Conservation (phyloP, 306 rosid species). For the Phaseolus lunatus region DNA sequence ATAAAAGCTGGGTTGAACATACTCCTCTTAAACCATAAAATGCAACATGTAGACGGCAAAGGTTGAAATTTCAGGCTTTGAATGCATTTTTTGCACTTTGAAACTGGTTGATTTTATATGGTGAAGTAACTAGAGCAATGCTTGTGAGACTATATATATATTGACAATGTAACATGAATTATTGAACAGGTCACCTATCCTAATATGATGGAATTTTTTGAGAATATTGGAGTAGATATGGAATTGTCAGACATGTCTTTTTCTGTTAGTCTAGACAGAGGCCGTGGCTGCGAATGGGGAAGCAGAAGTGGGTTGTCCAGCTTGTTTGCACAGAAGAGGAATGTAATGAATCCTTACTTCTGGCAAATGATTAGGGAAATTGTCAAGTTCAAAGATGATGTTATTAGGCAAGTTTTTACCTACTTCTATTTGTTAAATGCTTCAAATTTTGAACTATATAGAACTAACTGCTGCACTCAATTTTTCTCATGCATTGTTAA, state of each 20-base stretch:
- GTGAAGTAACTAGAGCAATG: constrained; percentile 27
- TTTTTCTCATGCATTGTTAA: constrained; percentile 13
- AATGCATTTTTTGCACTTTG: constrained; percentile 5
- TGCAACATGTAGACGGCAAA: background rate
- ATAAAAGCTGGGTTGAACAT: background rate
- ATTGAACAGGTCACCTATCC: constrained; percentile 88
- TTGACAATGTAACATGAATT: constrained; percentile 32
- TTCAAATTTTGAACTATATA: background rate
- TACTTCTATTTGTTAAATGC: background rate
- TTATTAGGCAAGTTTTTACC: constrained; percentile 55
- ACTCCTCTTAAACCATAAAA: background rate
- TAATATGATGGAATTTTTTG: constrained; percentile 91
- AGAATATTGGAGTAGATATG: constrained; percentile 82
- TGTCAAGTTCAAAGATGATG: constrained; percentile 76
- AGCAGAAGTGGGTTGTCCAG: constrained; percentile 77
- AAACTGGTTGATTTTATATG: background rate
- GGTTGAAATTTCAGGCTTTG: background rate
- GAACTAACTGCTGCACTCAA: background rate
- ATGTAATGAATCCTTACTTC: constrained; percentile 71
- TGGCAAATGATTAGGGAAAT: constrained; percentile 88
- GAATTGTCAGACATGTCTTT: constrained; percentile 89
- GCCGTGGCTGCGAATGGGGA: constrained; percentile 90
- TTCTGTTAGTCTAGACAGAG: constrained; percentile 76
- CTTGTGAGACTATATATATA: constrained; percentile 7
- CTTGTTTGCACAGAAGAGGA: constrained; percentile 82